Percentiles rank a stretch among this genome's conserved stretches.
Evolutionary conservation across 2,329 filamentous ascomycete species (phyloP).

Genomic region (Penicillium sp.): DNA sequence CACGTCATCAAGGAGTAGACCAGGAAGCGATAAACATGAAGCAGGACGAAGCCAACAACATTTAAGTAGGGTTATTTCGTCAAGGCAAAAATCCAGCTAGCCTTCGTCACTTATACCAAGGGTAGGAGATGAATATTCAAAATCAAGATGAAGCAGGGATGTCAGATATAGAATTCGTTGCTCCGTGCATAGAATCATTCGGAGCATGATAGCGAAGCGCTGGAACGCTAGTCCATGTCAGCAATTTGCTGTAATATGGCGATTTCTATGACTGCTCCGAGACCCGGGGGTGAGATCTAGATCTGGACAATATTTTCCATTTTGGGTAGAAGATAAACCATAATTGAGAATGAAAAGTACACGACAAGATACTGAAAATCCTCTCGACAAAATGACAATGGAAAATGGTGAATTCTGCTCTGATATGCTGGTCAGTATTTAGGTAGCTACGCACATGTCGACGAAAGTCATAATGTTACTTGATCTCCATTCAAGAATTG

Average conservation of each 20-base stretch:
- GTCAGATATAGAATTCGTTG: neutral
- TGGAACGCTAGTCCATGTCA: neutral
- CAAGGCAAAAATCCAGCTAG: too few relatives aligned
- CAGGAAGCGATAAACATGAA: neutral
- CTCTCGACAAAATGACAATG: neutral
- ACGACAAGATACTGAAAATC: neutral
- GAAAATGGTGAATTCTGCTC: neutral
- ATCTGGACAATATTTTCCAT: neutral
- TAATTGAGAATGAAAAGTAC: too few relatives aligned
- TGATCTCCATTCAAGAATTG: neutral
- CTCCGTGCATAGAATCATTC: neutral
- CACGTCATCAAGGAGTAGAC: neutral
- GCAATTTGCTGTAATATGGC: neutral
- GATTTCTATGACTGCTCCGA: neutral
- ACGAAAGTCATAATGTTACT: neutral
- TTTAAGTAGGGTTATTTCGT: rapidly evolving
- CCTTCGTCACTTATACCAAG: neutral
- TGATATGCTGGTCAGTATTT: neutral
- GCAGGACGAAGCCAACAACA: neutral
- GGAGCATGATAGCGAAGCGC: neutral
- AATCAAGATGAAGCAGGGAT: neutral
- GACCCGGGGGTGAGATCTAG: neutral
- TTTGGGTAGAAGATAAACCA: neutral
- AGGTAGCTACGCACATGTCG: neutral
- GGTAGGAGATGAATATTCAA: neutral